Conservation (phyloP, 2,329 filamentous ascomycete genomes). For the Fusarium clavum region DNA sequence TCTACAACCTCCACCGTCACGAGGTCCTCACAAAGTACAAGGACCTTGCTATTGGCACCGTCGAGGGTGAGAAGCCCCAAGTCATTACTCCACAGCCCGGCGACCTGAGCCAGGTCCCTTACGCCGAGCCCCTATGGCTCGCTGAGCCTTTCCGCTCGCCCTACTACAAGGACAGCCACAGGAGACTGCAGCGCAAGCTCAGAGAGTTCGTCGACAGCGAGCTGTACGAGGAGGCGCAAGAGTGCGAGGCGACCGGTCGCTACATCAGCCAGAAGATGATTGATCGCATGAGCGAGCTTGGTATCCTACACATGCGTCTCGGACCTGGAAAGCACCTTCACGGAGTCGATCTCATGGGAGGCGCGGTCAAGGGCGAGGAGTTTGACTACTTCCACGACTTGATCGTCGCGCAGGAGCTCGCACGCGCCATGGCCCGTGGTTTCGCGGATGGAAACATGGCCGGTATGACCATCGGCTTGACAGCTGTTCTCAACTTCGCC, state of each 20-base stretch:
- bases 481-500: conserved; percentile 83
- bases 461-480: conserved; percentile 85
- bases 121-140: conserved; percentile 88
- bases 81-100: conserved; percentile 76
- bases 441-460: conserved; percentile 91
- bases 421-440: conserved; percentile 76
- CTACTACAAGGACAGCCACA: conserved; percentile 83
- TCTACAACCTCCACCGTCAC: conserved; percentile 93
- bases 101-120: conserved; percentile 81
- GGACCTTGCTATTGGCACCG: conserved; percentile 78
- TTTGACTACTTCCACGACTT: conserved; percentile 92
- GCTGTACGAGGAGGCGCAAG: conserved; percentile 78
- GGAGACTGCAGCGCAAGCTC: conserved; percentile 74
- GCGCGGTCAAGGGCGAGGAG: conserved; percentile 79
- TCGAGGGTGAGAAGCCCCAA: conserved; percentile 80
- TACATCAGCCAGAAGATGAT: conserved; percentile 79
- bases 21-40: conserved; percentile 88
- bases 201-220: conserved; percentile 79
- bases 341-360: conserved; percentile 74
- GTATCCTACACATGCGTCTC: conserved; percentile 83
- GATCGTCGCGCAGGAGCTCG: conserved; percentile 79
- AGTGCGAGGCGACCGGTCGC: conserved; percentile 79
- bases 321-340: conserved; percentile 86
- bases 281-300: conserved; percentile 79
- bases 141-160: conserved; percentile 80